Evolutionary conservation across 2,329 filamentous ascomycete genomes (phyloP), one percentile per base, ranked within the genome.

Genomic region (Colletotrichum ledebouriae): DNA sequence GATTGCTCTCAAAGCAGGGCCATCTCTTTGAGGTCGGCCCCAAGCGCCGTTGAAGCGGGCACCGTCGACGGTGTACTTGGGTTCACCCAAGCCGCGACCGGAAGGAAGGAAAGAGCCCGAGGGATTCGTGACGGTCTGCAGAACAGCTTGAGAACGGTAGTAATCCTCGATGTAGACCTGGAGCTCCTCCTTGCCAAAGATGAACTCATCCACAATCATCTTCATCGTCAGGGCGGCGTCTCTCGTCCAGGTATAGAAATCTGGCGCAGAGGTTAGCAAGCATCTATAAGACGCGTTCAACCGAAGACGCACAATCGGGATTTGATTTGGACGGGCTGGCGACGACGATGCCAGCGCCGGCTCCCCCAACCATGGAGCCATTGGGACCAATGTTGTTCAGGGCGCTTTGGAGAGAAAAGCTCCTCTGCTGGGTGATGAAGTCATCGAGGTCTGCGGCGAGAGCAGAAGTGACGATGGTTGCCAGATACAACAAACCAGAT

Each of bases 11-110:
- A 89, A 79, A 11, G 87, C 85, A 39, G 87, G 87, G 0, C 87
- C 87, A 73, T 89, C 87, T 29, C 84, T 81, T 75, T 89, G 87
- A 20, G 87, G 87, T 22, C 87, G 81, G 15, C 87, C 87, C 87
- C 87, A 89, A 7, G 78, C 73, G 11, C 83, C 84, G 25, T 81
- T 85, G 72, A 82, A 87, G 0, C 82, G 80, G 4, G 82, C 83
- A 59, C 80, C 76, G 66, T 88, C 80, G 17, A 85, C 82, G 59
- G 85, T 80, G 73, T 83, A 88, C 73, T 88, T 88, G 2, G 86
- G 84, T 72, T 89, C 86, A 12, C 81, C 86, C 4, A 88, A 77
- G 6, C 86, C 86, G 15, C 76, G 76, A 13, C 82, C 81, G 3
- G 79, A 78, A 2, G 82, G 79, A 1, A 86, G 77, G 5, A 77